A percentile compares a stretch with the other conserved stretches of the same genome.
These are phyloP conservation scores for Filobasidium floriforme DNA, from an alignment of 768 basidiomycete genomes.

Conservation along the genomic window DNA sequence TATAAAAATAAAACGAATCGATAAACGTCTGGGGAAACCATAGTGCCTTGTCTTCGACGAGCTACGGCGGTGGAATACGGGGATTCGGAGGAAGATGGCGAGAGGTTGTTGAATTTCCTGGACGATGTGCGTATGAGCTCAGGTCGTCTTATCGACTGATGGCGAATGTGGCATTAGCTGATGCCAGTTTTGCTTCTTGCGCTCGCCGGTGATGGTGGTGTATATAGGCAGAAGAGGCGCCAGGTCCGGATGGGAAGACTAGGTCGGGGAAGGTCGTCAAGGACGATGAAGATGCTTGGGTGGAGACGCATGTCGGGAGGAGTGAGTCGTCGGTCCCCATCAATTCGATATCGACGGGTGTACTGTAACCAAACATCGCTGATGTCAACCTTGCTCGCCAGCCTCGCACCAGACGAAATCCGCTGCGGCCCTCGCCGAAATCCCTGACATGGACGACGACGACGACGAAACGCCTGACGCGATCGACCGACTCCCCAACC, in stretches of 20 bases:
- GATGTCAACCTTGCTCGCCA: neutral
- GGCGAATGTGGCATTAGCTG: no score
- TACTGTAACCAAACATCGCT: neutral
- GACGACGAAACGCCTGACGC: constrained; percentile 15
- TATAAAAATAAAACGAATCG: no score
- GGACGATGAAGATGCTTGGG: constrained; percentile 79
- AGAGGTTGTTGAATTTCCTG: constrained; percentile 73
- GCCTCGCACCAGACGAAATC: constrained; percentile 5
- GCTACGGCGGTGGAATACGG: constrained; percentile 88
- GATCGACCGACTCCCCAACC: neutral
- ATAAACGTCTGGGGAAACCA: neutral
- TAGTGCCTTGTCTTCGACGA: constrained; percentile 89
- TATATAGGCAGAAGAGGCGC: constrained; percentile 42
- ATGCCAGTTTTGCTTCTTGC: no score
- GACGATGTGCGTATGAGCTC: constrained; percentile 45
- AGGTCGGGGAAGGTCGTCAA: constrained; percentile 49
- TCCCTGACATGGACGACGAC: constrained; percentile 34
- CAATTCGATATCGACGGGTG: neutral
- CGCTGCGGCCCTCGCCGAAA: constrained; percentile 30
- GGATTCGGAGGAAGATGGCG: constrained; percentile 91
- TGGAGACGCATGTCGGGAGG: constrained; percentile 89
- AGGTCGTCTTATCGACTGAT: no score
- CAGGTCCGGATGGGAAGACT: constrained; percentile 38
- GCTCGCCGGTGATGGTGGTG: neutral
- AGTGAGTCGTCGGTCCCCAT: constrained; percentile 26